phyloP scores from a whole-genome alignment of 1,284 basidiomycete species.

The Cutaneotrichosporon sp. region DNA sequence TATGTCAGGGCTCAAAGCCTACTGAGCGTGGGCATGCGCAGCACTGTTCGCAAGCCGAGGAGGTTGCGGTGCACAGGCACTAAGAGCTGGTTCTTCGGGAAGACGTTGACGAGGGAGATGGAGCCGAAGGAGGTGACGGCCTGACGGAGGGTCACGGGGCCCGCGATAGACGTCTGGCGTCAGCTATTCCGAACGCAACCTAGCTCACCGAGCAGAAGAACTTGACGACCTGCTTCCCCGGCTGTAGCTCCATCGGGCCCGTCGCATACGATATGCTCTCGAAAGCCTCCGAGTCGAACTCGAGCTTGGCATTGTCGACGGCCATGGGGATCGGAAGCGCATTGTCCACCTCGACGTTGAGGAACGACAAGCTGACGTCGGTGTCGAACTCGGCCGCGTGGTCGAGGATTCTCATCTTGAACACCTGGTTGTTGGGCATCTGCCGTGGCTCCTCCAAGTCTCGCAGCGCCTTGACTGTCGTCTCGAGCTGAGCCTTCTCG shows the following conservation, averaged over 20 bases:
- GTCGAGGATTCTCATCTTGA: constrained; percentile 18
- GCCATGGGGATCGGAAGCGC: constrained; percentile 30
- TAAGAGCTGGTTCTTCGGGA: constrained; percentile 18
- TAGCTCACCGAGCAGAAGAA: constrained; percentile 41
- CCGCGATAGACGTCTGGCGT: constrained; percentile 35
- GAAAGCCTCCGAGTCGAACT: constrained; percentile 32
- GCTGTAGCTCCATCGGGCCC: constrained; percentile 25
- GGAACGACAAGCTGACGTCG: constrained; percentile 30
- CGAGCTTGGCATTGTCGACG: constrained; percentile 35
- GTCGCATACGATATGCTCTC: constrained; percentile 38
- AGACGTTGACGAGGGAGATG: constrained; percentile 24
- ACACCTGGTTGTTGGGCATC: constrained; percentile 11
- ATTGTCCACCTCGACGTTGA: constrained; percentile 39
- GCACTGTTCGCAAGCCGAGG: constrained; percentile 23
- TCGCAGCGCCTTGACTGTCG: constrained; percentile 26
- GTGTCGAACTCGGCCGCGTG: constrained; percentile 24
- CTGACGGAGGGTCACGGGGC: constrained; percentile 27
- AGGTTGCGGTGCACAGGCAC: constrained; percentile 30
- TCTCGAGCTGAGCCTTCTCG: constrained; percentile 15
- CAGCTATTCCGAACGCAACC: not conserved
- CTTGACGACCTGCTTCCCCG: constrained; percentile 38
- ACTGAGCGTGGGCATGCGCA: constrained; percentile 45
- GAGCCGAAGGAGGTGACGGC: constrained; percentile 29
- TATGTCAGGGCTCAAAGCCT: constrained; percentile 7
- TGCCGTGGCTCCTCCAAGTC: constrained; percentile 19